Evolutionary conservation across 805 yeast species (phyloP).

Genomic region (Limtongozyma cylindracea): DNA sequence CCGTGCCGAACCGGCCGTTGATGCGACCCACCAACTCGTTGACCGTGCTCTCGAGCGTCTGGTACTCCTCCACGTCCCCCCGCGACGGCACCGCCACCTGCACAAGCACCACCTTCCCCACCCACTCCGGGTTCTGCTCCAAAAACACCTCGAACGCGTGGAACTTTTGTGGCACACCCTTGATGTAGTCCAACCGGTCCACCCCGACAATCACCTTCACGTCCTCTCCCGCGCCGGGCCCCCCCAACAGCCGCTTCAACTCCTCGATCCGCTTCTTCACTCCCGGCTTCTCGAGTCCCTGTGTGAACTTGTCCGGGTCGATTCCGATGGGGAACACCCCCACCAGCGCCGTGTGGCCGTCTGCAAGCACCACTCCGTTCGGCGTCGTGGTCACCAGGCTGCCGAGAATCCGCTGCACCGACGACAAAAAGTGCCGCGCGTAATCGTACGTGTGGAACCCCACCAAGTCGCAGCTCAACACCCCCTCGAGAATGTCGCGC

Average conservation of each 20-base stretch:
- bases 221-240: no score
- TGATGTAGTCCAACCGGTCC: slow-evolving; percentile 87
- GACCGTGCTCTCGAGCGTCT: slow-evolving; percentile 75
- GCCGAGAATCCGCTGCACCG: slow-evolving; percentile 57
- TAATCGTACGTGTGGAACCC: slow-evolving; percentile 99
- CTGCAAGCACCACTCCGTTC: slow-evolving; percentile 65
- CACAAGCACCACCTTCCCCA: slow-evolving; percentile 84
- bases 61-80: slow-evolving; percentile 96
- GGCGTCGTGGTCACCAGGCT: slow-evolving; percentile 58
- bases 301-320: slow-evolving; percentile 75
- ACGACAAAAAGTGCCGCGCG: slow-evolving; percentile 82
- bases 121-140: slow-evolving; percentile 91
- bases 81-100: slow-evolving; percentile 96
- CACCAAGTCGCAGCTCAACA: slow-evolving; percentile 75
- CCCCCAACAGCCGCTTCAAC: slow-evolving; percentile 32
- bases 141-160: slow-evolving; percentile 90
- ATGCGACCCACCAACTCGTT: slow-evolving; percentile 92
- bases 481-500: slow-evolving; percentile 76
- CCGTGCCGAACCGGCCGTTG: slow-evolving; percentile 89
- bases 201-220: slow-evolving; percentile 86
- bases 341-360: slow-evolving; percentile 54
- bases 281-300: slow-evolving; percentile 36
- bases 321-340: slow-evolving; percentile 99
- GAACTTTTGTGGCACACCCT: slow-evolving; percentile 93
- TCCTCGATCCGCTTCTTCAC: slow-evolving; percentile 44